Evolutionary conservation across 176 grass and related monocot genomes (phyloP).

Genomic region (Puya raimondii): DNA sequence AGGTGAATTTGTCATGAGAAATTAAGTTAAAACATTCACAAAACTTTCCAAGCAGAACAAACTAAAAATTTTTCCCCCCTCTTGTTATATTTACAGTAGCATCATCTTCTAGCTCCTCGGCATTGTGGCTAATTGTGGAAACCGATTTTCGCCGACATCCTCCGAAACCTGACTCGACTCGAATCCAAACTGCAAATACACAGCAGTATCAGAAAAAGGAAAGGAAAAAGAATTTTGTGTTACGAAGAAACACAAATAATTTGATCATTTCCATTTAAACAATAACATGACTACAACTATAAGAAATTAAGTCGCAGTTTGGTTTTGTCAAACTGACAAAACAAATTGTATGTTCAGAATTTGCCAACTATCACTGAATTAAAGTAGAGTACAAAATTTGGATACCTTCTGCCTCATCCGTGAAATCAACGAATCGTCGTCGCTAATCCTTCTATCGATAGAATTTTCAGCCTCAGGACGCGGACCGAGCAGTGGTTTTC

Average conservation of each 20-base stretch:
- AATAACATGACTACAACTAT: no score
- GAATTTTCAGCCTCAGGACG: background rate
- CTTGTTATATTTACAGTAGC: background rate
- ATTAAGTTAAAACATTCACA: no score
- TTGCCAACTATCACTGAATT: background rate
- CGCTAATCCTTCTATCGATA: background rate
- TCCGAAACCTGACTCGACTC: background rate
- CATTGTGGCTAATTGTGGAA: background rate
- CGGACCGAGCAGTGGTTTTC: background rate
- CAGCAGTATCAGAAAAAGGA: background rate
- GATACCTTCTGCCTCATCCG: background rate
- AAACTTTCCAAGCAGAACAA: background rate
- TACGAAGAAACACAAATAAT: background rate
- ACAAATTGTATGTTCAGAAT: no score
- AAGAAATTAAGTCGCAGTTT: no score
- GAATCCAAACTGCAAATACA: background rate
- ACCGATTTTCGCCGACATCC: background rate
- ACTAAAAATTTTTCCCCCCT: background rate
- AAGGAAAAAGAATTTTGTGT: background rate
- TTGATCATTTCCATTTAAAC: no score
- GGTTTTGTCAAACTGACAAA: no score
- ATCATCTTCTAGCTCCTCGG: background rate
- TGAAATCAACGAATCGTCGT: background rate
- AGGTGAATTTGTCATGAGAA: no score
- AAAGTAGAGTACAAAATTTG: background rate